Evolutionary conservation across 163 green algal species (phyloP), one percentile per base, ranked within the genome.

Genomic region (Scenedesmus sp.): DNA sequence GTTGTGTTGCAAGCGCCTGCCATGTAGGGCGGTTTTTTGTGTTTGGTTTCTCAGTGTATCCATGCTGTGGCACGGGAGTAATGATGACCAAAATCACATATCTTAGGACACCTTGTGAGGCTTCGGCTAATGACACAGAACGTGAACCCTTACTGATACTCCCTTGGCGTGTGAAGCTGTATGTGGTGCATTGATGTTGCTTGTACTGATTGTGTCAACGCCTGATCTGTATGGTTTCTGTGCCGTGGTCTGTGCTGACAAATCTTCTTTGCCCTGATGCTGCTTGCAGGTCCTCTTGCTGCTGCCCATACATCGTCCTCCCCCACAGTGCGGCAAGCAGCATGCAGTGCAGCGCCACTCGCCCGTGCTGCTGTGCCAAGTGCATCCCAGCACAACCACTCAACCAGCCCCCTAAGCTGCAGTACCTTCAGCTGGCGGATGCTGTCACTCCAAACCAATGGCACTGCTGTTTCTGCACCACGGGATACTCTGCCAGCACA

Each of bases 71-170:
- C 67, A 52, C 0, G 70, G 70, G 70, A 79, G 70, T 79, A 23
- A 46, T 95, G 94, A 95, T 87, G 91, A 91, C 74, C 84, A 88
- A 91, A 92, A 74, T 67, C 86, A 12, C 87, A 74, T 90, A 96
- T 97, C 95, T 97, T 97, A 97, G 95, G 95, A 97, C 95, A 97
- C 95, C 95, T 97, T 95, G 91, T 83, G 82, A 95, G 89, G 88
- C 88, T 57, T 79, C 88, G 87, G 76, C 85, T 92, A 12, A 93
- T 96, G 94, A 95, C 92, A 95, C 46, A 62, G 88, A 94, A 54
- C 52, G 91, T 94, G 20, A 76, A 90, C 82, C 56, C 82, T 79
- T 79, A 66, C 59, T 88, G 84, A 76, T 60, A 56, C 57, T 88
- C 59, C 26, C n/a, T 15, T 46, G 34, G 34, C 34, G 57, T n/a